Evolutionary conservation across 23 red algal species (phyloP).

Genomic region (Gracilariopsis chorda): DNA sequence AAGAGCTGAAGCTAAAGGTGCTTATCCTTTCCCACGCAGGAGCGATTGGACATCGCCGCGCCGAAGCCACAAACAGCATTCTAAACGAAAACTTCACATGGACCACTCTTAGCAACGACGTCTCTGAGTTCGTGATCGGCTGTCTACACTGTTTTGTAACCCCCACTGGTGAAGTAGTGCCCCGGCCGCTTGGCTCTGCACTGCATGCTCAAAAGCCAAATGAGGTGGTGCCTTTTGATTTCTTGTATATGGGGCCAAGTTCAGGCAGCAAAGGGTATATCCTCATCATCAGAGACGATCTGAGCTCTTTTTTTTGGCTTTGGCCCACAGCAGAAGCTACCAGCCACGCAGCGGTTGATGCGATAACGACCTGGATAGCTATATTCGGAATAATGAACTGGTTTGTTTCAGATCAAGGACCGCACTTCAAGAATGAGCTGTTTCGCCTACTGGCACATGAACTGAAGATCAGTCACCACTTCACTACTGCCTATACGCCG

Average conservation of each 20-base stretch:
- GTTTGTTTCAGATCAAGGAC: background rate
- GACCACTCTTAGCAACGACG: background rate
- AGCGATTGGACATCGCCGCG: background rate
- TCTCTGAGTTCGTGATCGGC: background rate
- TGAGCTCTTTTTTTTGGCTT: too few relatives aligned
- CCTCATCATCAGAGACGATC: conserved; percentile 11
- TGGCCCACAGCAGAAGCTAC: too few relatives aligned
- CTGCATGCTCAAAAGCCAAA: conserved; percentile 22
- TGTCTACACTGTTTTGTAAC: conserved; percentile 22
- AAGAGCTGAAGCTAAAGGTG: conserved; percentile 8
- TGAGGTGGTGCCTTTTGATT: conserved; percentile 42
- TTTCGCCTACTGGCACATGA: too few relatives aligned
- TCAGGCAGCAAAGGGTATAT: background rate
- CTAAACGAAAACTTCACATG: background rate
- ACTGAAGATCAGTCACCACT: background rate
- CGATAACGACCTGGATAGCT: too few relatives aligned
- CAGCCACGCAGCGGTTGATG: too few relatives aligned
- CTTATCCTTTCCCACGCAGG: background rate
- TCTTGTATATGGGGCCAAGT: conserved; percentile 42
- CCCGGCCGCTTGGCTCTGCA: background rate
- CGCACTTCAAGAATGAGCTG: background rate
- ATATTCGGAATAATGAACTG: too few relatives aligned
- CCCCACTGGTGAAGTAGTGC: background rate
- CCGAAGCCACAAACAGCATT: conserved; percentile 2
- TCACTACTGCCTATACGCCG: background rate